Conservation (phyloP, 106 monocot genomes). For the Dendrobium chrysotoxum region DNA sequence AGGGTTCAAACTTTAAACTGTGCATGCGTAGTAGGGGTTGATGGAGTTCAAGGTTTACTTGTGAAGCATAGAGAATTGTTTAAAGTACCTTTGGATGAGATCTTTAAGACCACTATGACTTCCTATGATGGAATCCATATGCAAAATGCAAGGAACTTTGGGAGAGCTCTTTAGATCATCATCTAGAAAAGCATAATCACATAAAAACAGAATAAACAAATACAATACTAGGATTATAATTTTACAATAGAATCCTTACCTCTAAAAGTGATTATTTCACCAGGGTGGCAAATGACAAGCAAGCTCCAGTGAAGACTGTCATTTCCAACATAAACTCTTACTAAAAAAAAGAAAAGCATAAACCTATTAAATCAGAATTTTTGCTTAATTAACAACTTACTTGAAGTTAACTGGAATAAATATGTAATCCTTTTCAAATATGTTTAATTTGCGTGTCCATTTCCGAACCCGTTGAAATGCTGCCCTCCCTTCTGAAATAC, state of each 20-base stretch:
- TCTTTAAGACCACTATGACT: slow-evolving; percentile 75
- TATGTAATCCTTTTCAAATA: slow-evolving; percentile 90
- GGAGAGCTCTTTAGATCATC: slow-evolving; percentile 22
- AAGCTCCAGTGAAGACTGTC: slow-evolving; percentile 95
- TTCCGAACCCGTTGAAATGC: slow-evolving; percentile 94
- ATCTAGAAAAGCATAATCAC: slow-evolving; percentile 32
- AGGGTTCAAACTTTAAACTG: background rate
- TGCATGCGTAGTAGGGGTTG: background rate
- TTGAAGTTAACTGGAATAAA: slow-evolving; percentile 96
- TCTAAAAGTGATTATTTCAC: slow-evolving; percentile 45
- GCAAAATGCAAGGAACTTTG: slow-evolving; percentile 80
- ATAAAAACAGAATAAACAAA: slow-evolving; percentile 4
- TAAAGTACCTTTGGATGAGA: slow-evolving; percentile 68
- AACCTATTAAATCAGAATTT: background rate
- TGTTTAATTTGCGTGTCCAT: slow-evolving; percentile 94
- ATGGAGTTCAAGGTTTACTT: background rate
- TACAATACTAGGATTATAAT: background rate
- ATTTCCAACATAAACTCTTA: slow-evolving; percentile 2
- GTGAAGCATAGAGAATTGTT: background rate
- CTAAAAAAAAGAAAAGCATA: background rate
- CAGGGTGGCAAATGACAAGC: slow-evolving; percentile 93
- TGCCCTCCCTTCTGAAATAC: slow-evolving; percentile 69
- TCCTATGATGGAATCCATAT: slow-evolving; percentile 95
- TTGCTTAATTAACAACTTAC: slow-evolving; percentile 31
- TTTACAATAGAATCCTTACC: slow-evolving; percentile 29